Evolutionary conservation across 371 early-diverging fungal genomes (phyloP), one percentile per base, ranked within the genome.

Genomic region (Lichtheimia corymbifera): DNA sequence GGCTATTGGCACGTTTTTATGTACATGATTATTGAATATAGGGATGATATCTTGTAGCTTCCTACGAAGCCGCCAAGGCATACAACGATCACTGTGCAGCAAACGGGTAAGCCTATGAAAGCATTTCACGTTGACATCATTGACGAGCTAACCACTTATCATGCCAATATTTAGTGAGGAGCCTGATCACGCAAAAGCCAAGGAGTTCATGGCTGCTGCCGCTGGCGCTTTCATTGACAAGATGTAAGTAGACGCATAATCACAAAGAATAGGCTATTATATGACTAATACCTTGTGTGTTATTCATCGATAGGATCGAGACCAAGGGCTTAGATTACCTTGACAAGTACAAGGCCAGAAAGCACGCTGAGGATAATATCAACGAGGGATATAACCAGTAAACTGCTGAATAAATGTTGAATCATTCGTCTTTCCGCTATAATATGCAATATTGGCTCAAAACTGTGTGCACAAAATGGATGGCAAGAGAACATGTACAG

Each of bases 131-230:
- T 5, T 18, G 17, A 2, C 17, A 47, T 18, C 17, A 0, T 22
- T 22, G 5, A 0, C 4, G 7, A 47, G 47, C 6, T 18, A 22
- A 18, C 17, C 47, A n/a, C 2, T 9, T 9, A 12, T 18, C 45
- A 3, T 18, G 4, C 4, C 47, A 1, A n/a, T 17, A 0, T 7
- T 18, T 47, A 47, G 47, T 50, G 67, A 79, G 57, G 83, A 80
- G 50, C 53, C 49, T 20, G 67, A 64, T 17, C 85, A 84, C 53
- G 69, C 74, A 5, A 66, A 53, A 44, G 80, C 79, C 65, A 83
- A 79, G 77, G 73, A 79, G 47, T 53, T 85, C 45, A 68, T 85
- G 50, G 80, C 83, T 68, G 82, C 73, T 53, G 67, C 82, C 51
- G 80, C 76, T 28, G 85, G 73, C 68, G 83, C 64, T 61, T 73